phyloP scores from a whole-genome alignment of 148 eudicot species.

The Chenopodium album region DNA sequence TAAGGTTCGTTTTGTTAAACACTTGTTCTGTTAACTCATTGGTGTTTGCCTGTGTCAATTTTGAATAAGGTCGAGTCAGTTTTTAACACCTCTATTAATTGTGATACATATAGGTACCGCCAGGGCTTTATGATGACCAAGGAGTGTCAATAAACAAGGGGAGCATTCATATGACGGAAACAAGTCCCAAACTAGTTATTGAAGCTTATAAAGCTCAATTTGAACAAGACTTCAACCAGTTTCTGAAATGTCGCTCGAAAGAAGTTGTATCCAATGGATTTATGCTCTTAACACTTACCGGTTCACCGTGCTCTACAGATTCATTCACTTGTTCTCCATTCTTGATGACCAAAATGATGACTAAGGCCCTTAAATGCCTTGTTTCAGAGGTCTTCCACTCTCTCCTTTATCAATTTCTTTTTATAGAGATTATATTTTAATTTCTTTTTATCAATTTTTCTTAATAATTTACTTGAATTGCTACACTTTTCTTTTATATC shows the following conservation, averaged over 20 bases:
- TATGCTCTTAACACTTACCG: constrained; percentile 33
- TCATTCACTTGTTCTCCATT: constrained; percentile 11
- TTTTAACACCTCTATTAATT: too few relatives aligned
- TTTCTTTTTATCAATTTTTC: too few relatives aligned
- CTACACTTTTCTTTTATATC: too few relatives aligned
- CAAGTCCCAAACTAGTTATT: constrained; percentile 31
- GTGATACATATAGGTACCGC: constrained; percentile 29
- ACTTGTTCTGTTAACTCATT: too few relatives aligned
- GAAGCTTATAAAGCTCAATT: constrained; percentile 42
- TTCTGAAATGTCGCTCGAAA: constrained; percentile 39
- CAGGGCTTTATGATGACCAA: constrained; percentile 6
- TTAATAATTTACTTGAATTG: too few relatives aligned
- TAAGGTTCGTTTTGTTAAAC: constrained; percentile 25
- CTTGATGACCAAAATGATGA: constrained; percentile 24
- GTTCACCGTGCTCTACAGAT: constrained; percentile 28
- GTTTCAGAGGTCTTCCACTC: constrained; percentile 24
- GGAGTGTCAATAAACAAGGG: constrained; percentile 43
- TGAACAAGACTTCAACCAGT: constrained; percentile 30
- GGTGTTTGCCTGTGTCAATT: too few relatives aligned
- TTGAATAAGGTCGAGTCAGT: too few relatives aligned
- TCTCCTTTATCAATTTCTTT: background rate
- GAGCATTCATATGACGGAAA: constrained; percentile 31
- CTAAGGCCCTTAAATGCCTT: constrained; percentile 21
- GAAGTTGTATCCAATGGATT: constrained; percentile 37
- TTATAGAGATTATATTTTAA: too few relatives aligned